phyloP scores from a whole-genome alignment of 108 stramenopile genomes.

The Skeletonema menzelii region DNA sequence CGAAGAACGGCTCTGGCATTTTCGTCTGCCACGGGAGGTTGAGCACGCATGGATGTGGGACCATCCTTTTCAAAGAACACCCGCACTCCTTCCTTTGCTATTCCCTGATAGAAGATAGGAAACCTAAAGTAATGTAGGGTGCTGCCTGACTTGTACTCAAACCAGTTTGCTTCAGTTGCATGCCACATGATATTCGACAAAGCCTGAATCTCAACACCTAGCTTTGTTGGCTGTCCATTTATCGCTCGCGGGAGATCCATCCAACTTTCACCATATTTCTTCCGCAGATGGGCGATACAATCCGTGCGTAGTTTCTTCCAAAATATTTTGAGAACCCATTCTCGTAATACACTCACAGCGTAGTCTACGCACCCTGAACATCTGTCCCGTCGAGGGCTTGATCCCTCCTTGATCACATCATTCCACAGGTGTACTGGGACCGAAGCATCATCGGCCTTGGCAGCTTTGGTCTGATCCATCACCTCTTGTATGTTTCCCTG shows the following conservation, averaged over 20 bases:
- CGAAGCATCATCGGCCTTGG: slow-evolving; percentile 13
- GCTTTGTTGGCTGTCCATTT: not conserved
- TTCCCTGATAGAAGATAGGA: not conserved
- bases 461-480: not conserved
- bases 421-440: slow-evolving; percentile 15
- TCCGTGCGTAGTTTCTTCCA: not conserved
- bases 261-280: slow-evolving; percentile 5
- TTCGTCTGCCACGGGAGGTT: slow-evolving; percentile 2
- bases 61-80: slow-evolving; percentile 15
- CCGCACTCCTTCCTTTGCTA: not conserved
- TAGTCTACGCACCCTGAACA: not conserved
- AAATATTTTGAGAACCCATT: not conserved
- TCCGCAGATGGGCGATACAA: not conserved
- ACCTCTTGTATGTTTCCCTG: not conserved
- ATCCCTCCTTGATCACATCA: not conserved
- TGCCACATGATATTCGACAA: slow-evolving; percentile 8
- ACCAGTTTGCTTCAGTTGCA: not conserved
- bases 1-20: not conserved
- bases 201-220: not conserved
- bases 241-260: not conserved
- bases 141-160: slow-evolving; percentile 7
- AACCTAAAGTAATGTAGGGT: slow-evolving; percentile 10
- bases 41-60: not conserved
- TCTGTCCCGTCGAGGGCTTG: not conserved
- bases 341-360: not conserved